Evolutionary conservation across 768 basidiomycete genomes (phyloP), one percentile per base, ranked within the genome.

Genomic region (Tulasnella sp.): DNA sequence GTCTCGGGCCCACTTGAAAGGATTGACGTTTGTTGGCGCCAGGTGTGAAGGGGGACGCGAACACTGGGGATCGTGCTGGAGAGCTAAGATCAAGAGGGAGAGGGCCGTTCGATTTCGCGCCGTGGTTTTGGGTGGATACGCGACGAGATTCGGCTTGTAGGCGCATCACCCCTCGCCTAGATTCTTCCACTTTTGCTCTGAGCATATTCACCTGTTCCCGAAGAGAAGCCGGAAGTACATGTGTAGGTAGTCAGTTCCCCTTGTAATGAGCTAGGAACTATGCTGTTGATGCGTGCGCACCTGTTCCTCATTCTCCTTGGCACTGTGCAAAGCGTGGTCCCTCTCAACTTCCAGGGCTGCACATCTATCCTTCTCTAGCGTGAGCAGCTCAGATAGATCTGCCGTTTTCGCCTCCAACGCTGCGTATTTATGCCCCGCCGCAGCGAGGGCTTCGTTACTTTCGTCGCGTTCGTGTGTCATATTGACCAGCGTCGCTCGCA

Each of bases 171-270:
- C 87, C 89, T 47, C 88, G 85, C 65, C 62, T 19, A 76, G 86
- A 88, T 70, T 91, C 88, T 66, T 91, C 88, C 2, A 91, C 86
- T 69, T 90, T 91, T n/a, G 80, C 76, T 34, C 89, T 79, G 51
- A 92, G 73, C 70, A 91, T 72, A 2, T 74, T 71, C 50, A 92
- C 86, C 38, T 86, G 83, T 61, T 29, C 32, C 51, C 23, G 32
- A 53, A 26, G n/a, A 43, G n/a, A n/a, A n/a, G n/a, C n/a, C n/a
- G n/a, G 41, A n/a, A 11, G n/a, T 11, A 43, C 51, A 53, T 11
- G 51, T 30, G 7, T 24, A 53, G 32, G 23, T 53, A 10, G 10
- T 19, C 51, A 53, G 15, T 24, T 49, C 30, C 19, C 19, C 41
- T 43, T 43, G 41, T 11, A 43, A 43, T 19, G 41, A 21, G 5